A percentile compares a stretch with the other conserved stretches of the same genome.
These are phyloP conservation scores for Rosa chinensis DNA, from an alignment of 306 rosid species.

Conservation along the genomic window DNA sequence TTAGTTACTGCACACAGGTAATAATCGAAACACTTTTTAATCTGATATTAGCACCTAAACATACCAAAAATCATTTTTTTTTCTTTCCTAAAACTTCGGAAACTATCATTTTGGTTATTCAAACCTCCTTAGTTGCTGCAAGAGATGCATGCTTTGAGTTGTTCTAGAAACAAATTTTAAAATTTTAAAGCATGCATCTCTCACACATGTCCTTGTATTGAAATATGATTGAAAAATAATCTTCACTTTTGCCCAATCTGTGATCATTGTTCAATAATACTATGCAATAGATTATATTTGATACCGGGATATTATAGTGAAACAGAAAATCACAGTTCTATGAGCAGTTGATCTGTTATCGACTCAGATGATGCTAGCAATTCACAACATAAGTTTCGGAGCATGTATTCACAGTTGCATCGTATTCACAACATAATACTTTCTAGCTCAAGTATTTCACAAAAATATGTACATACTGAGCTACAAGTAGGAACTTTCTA, in stretches of 20 bases:
- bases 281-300: neutral
- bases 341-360: neutral
- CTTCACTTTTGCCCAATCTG: constrained; percentile 81
- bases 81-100: too few relatives aligned
- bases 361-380: neutral
- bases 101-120: too few relatives aligned
- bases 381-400: neutral
- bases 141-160: too few relatives aligned
- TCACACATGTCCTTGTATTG: too few relatives aligned
- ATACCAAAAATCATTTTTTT: too few relatives aligned
- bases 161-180: too few relatives aligned
- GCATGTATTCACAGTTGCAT: neutral
- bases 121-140: too few relatives aligned
- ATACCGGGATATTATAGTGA: neutral
- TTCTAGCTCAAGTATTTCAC: neutral
- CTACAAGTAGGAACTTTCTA: neutral
- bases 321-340: neutral
- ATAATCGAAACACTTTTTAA: too few relatives aligned
- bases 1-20: too few relatives aligned
- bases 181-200: too few relatives aligned
- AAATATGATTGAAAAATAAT: constrained; percentile 3
- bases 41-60: too few relatives aligned
- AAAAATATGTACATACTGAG: neutral
- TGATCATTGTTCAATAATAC: constrained; percentile 19
- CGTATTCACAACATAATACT: neutral